These are phyloP conservation scores for Hypoxylon perforatum DNA, from an alignment of 495 filamentous ascomycete species.

Conservation along the genomic window DNA sequence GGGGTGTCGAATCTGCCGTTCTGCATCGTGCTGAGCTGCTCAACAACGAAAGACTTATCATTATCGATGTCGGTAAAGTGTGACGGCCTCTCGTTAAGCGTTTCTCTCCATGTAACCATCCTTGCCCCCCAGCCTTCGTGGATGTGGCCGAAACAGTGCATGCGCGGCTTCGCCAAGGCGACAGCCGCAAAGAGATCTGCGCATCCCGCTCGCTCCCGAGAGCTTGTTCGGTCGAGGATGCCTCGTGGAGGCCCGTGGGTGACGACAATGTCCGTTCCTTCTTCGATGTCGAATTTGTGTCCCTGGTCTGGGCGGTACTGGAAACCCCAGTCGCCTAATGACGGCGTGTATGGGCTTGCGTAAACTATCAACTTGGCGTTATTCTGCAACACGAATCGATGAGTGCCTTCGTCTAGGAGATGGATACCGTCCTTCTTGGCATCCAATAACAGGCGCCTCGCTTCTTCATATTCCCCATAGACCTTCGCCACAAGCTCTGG, in stretches of 20 bases:
- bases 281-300: slow-evolving; percentile 59
- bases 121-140: slow-evolving; percentile 80
- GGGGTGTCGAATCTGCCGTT: slow-evolving; percentile 20
- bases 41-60: slow-evolving; percentile 55
- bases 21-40: slow-evolving; percentile 54
- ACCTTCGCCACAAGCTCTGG: slow-evolving; percentile 29
- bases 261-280: slow-evolving; percentile 71
- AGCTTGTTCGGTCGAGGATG: slow-evolving; percentile 62
- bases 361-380: slow-evolving; percentile 73
- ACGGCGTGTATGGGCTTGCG: slow-evolving; percentile 75
- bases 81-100: slow-evolving; percentile 45
- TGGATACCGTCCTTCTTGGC: slow-evolving; percentile 64
- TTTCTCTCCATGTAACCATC: slow-evolving; percentile 65
- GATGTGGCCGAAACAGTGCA: slow-evolving; percentile 82
- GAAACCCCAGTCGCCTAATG: slow-evolving; percentile 70
- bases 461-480: slow-evolving; percentile 40
- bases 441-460: slow-evolving; percentile 38
- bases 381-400: slow-evolving; percentile 65
- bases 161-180: slow-evolving; percentile 60
- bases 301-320: slow-evolving; percentile 65
- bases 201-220: slow-evolving; percentile 63
- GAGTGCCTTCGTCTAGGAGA: slow-evolving; percentile 74
- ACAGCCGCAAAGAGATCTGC: slow-evolving; percentile 66
- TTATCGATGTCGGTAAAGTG: slow-evolving; percentile 51
- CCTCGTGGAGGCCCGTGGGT: slow-evolving; percentile 78